phyloP scores from a whole-genome alignment of 2,329 filamentous ascomycete species.

The Neonectria coccinea region DNA sequence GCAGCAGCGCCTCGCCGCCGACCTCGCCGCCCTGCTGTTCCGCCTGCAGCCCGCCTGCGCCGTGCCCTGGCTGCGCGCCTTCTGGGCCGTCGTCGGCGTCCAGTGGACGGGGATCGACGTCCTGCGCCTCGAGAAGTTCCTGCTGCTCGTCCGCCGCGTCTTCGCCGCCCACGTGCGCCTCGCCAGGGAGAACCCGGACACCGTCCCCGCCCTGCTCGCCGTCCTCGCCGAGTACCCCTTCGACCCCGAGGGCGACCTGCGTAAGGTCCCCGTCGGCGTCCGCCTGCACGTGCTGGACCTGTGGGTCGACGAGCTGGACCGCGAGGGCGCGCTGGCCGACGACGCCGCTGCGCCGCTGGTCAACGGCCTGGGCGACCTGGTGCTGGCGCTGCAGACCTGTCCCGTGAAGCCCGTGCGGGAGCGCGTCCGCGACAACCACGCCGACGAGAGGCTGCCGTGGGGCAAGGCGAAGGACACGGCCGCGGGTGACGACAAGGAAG shows the following conservation, averaged over 20 bases:
- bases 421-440: conserved; percentile 76
- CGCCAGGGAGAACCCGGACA: conserved; percentile 49
- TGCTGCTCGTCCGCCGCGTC: conserved; percentile 84
- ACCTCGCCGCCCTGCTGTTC: conserved; percentile 76
- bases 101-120: conserved; percentile 83
- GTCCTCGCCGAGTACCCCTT: conserved; percentile 50
- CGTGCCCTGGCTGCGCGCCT: conserved; percentile 68
- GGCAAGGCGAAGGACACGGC: conserved; percentile 54
- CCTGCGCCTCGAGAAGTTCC: conserved; percentile 90
- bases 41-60: conserved; percentile 63
- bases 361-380: conserved; percentile 63
- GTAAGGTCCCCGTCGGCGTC: conserved; percentile 82
- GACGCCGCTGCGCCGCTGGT: conserved; percentile 61
- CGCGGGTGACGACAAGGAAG: conserved; percentile 55
- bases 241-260: conserved; percentile 54
- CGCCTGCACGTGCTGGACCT: conserved; percentile 90
- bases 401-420: conserved; percentile 78
- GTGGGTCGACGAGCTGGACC: conserved; percentile 90
- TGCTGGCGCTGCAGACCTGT: conserved; percentile 68
- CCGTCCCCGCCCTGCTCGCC: conserved; percentile 44
- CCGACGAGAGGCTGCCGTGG: conserved; percentile 78
- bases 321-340: conserved; percentile 66
- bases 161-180: conserved; percentile 76
- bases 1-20: conserved; percentile 84
- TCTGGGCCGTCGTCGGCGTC: conserved; percentile 77